Evolutionary conservation across 2,329 filamentous ascomycete genomes (phyloP).

Genomic region (Aspergillaceae sp.): DNA sequence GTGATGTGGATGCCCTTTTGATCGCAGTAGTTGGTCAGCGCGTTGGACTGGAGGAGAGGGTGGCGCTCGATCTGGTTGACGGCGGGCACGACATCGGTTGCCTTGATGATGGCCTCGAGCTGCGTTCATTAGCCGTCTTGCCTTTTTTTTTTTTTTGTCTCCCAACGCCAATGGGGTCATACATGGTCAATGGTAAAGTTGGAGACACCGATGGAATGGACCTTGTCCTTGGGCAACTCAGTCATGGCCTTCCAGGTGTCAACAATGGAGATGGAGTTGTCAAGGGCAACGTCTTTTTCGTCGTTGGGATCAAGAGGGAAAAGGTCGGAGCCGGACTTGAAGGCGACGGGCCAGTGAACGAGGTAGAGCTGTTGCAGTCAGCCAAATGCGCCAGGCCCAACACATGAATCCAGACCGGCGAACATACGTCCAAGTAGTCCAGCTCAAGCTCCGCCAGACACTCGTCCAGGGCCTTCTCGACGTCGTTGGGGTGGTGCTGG

Average conservation of each 20-base stretch:
- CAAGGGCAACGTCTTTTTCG: constrained; percentile 36
- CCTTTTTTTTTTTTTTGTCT: too few species aligned
- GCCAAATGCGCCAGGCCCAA: not conserved
- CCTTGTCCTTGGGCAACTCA: constrained; percentile 35
- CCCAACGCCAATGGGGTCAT: constrained; percentile 1
- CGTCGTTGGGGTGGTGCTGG: constrained; percentile 42
- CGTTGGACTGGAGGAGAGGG: constrained; percentile 56
- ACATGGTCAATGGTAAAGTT: constrained; percentile 34
- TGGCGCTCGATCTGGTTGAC: constrained; percentile 64
- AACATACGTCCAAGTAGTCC: constrained; percentile 47
- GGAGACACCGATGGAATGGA: constrained; percentile 35
- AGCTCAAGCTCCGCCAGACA: constrained; percentile 45
- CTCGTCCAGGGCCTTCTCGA: constrained; percentile 43
- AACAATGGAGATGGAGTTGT: constrained; percentile 33
- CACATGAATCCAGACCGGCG: too few species aligned
- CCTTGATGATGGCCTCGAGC: constrained; percentile 50
- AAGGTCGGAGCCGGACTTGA: constrained; percentile 31
- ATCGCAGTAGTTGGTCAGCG: constrained; percentile 50
- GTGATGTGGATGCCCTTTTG: constrained; percentile 52
- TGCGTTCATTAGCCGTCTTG: constrained; percentile 4
- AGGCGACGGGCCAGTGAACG: constrained; percentile 41
- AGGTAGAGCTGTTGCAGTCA: constrained; percentile 26
- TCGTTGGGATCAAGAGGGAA: constrained; percentile 36
- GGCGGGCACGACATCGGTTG: constrained; percentile 49
- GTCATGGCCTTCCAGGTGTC: constrained; percentile 41